phyloP scores from a whole-genome alignment of 371 early-diverging fungal species.

The Mortierella sp. region DNA sequence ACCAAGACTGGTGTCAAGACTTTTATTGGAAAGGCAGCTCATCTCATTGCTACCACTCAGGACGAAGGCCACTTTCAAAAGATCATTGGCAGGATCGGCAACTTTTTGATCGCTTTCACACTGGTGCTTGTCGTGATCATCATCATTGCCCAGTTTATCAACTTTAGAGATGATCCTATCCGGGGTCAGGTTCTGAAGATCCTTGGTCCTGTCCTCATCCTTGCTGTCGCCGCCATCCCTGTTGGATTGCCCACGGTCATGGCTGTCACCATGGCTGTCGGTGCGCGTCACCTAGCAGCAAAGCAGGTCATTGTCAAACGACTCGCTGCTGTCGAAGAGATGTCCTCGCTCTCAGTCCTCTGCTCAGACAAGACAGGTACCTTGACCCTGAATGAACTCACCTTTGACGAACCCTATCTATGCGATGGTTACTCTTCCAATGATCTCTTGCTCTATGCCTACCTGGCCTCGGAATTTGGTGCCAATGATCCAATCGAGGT shows the following conservation, averaged over 20 bases:
- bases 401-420: slow-evolving; percentile 85
- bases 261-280: slow-evolving; percentile 96
- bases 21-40: slow-evolving; percentile 93
- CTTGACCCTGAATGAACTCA: slow-evolving; percentile 90
- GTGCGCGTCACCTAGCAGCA: slow-evolving; percentile 89
- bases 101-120: slow-evolving; percentile 54
- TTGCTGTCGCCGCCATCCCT: slow-evolving; percentile 94
- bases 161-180: slow-evolving; percentile 26
- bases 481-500: slow-evolving; percentile 90
- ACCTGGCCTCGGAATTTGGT: slow-evolving; percentile 87
- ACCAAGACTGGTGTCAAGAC: slow-evolving; percentile 89
- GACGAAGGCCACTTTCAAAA: slow-evolving; percentile 90
- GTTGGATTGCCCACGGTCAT: slow-evolving; percentile 93
- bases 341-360: slow-evolving; percentile 93
- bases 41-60: slow-evolving; percentile 77
- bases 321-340: slow-evolving; percentile 93
- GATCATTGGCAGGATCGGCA: slow-evolving; percentile 52
- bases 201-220: slow-evolving; percentile 62
- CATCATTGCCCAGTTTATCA: slow-evolving; percentile 68
- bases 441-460: slow-evolving; percentile 81
- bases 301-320: slow-evolving; percentile 96
- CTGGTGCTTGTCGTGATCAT: slow-evolving; percentile 79
- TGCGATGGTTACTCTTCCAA: slow-evolving; percentile 74
- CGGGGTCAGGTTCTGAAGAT: slow-evolving; percentile 50
- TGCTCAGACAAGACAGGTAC: slow-evolving; percentile 98